Percentiles rank a stretch among this genome's conserved stretches.
These are phyloP conservation scores for Sporisorium reilianum DNA, from an alignment of 1,284 basidiomycete species.

Conservation along the genomic window DNA sequence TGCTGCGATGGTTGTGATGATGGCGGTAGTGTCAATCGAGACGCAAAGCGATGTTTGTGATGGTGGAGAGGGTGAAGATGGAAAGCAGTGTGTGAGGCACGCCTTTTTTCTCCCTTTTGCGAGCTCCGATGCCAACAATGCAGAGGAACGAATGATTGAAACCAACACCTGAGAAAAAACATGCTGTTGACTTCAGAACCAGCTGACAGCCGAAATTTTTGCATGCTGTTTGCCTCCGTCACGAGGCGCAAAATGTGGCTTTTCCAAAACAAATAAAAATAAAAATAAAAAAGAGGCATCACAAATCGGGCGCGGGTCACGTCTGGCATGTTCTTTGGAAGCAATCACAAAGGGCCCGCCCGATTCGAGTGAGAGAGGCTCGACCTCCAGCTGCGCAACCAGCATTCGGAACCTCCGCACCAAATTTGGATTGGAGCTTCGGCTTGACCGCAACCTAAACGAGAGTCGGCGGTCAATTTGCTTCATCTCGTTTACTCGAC, in stretches of 20 bases:
- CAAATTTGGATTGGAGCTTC: no score
- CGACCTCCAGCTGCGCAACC: not conserved
- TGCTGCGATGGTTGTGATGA: not conserved
- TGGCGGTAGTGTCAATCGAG: not conserved
- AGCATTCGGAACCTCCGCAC: no score
- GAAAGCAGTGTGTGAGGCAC: not conserved
- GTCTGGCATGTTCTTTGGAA: not conserved
- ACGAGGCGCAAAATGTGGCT: not conserved
- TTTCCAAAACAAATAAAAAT: not conserved
- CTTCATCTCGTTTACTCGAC: not conserved
- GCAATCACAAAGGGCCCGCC: not conserved
- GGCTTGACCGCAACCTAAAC: not conserved
- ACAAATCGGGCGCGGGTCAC: not conserved
- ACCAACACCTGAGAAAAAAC: conserved; percentile 29
- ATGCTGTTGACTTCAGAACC: not conserved
- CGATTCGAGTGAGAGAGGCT: no score
- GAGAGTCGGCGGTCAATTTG: no score
- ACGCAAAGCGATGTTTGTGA: not conserved
- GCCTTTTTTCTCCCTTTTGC: not conserved
- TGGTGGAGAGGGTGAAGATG: not conserved
- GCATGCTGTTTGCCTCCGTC: not conserved
- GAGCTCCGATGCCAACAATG: not conserved
- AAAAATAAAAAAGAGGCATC: not conserved
- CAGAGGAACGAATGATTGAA: conserved; percentile 8
- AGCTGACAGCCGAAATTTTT: not conserved